A percentile compares a stretch with the other conserved stretches of the same genome.
Conservation (phyloP, 1,284 basidiomycete genomes). For the Inonotus obliquus region DNA sequence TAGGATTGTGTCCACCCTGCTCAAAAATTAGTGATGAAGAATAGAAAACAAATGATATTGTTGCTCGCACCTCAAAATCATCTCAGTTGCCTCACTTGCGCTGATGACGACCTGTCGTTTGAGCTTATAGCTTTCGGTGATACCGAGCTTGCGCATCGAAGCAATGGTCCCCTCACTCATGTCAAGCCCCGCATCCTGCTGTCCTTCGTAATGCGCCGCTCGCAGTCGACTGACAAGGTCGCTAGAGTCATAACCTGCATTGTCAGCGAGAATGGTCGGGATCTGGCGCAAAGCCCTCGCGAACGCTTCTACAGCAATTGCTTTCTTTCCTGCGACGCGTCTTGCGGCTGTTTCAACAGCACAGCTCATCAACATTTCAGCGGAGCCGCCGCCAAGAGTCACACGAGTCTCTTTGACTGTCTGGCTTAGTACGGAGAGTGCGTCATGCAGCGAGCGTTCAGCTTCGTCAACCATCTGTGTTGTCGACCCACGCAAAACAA, state of each 20-base stretch:
- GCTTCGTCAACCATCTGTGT: constrained; percentile 99
- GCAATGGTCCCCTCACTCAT: constrained; percentile 74
- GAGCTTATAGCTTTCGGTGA: constrained; percentile 97
- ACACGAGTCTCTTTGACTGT: constrained; percentile 96
- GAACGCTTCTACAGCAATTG: constrained; percentile 92
- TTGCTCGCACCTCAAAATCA: constrained; percentile 85
- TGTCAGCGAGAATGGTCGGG: constrained; percentile 95
- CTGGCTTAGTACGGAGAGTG: constrained; percentile 94
- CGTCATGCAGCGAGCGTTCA: constrained; percentile 96
- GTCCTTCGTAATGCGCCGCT: constrained; percentile 92
- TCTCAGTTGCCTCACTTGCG: constrained; percentile 96
- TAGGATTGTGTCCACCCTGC: constrained; percentile 47
- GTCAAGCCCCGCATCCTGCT: constrained; percentile 83
- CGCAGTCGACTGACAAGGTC: constrained; percentile 89
- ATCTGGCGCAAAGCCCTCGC: constrained; percentile 88
- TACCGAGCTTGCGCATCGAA: constrained; percentile 84
- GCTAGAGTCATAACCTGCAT: constrained; percentile 96
- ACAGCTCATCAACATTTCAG: constrained; percentile 97
- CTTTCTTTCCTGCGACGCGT: constrained; percentile 89
- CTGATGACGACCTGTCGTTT: constrained; percentile 94
- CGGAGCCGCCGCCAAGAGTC: constrained; percentile 93
- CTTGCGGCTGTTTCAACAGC: constrained; percentile 89
- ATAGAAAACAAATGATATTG: background rate
- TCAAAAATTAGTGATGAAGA: background rate
- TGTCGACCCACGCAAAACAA: constrained; percentile 95